Conservation (phyloP, 192 early-diverging fungal genomes). For the Jimgerdemannia flammicorona region DNA sequence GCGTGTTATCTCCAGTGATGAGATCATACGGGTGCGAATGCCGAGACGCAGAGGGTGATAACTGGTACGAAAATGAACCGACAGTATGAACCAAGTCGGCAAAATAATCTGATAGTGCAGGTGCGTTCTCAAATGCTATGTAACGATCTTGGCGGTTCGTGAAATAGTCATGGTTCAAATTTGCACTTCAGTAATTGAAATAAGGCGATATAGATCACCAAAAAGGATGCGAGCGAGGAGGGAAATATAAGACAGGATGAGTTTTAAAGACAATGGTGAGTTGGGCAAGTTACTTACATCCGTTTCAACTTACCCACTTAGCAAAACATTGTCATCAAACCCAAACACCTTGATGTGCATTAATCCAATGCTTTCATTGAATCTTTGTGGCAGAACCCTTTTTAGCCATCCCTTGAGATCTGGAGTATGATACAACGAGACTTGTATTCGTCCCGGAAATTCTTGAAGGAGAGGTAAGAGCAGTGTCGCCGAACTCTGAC, state of each 20-base stretch:
- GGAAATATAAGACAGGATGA: no score
- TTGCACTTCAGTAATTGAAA: slow-evolving; percentile 60
- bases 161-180: slow-evolving; percentile 94
- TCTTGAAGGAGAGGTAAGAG: slow-evolving; percentile 58
- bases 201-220: no score
- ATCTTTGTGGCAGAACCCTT: slow-evolving; percentile 72
- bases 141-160: slow-evolving; percentile 95
- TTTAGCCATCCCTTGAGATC: slow-evolving; percentile 68
- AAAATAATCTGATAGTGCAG: slow-evolving; percentile 67
- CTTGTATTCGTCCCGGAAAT: slow-evolving; percentile 59
- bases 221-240: no score
- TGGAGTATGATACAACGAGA: slow-evolving; percentile 89
- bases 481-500: slow-evolving; percentile 63
- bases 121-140: slow-evolving; percentile 57
- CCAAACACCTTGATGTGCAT: slow-evolving; percentile 94
- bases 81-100: slow-evolving; percentile 59
- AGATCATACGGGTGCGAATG: not conserved
- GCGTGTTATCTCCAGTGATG: slow-evolving; percentile 11
- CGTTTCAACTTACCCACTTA: slow-evolving; percentile 62
- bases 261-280: no score
- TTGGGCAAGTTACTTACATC: no score
- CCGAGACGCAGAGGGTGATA: slow-evolving; percentile 9
- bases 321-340: slow-evolving; percentile 80
- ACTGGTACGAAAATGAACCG: slow-evolving; percentile 57
- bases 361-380: slow-evolving; percentile 91